Evolutionary conservation across 192 early-diverging fungal genomes (phyloP).

Genomic region (Coemansia brasiliensis): DNA sequence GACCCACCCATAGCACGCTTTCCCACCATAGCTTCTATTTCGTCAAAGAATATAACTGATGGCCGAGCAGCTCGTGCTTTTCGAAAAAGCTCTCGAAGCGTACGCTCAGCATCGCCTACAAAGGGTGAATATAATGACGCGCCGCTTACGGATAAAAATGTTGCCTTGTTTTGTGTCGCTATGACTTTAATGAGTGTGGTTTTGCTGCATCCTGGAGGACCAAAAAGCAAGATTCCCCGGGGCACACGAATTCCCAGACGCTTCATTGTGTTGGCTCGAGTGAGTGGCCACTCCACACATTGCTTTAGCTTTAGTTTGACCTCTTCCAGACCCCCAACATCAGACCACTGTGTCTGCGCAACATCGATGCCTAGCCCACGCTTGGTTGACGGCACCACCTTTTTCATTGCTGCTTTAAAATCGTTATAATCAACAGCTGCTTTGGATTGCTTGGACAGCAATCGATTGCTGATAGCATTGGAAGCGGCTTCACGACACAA

Average conservation of each 20-base stretch:
- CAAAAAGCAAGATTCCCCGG: constrained; percentile 90
- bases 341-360: constrained; percentile 68
- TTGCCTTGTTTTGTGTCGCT: constrained; percentile 74
- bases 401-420: constrained; percentile 65
- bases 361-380: constrained; percentile 67
- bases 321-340: constrained; percentile 84
- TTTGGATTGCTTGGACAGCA: background rate
- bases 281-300: constrained; percentile 87
- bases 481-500: constrained; percentile 81
- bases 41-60: constrained; percentile 93
- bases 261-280: constrained; percentile 64
- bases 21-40: constrained; percentile 95
- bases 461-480: constrained; percentile 7
- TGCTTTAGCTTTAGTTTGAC: constrained; percentile 80
- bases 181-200: constrained; percentile 90
- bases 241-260: constrained; percentile 80
- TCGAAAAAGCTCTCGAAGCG: constrained; percentile 73
- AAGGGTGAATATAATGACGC: constrained; percentile 36
- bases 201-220: constrained; percentile 97
- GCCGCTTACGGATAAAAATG: constrained; percentile 64
- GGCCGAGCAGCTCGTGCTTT: constrained; percentile 77
- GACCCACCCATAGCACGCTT: constrained; percentile 59
- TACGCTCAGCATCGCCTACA: constrained; percentile 38
- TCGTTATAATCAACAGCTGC: constrained; percentile 27
- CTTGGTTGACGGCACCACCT: constrained; percentile 69